These are phyloP conservation scores for Nematocida minor DNA, from an alignment of 371 early-diverging fungal species.

Conservation along the genomic window DNA sequence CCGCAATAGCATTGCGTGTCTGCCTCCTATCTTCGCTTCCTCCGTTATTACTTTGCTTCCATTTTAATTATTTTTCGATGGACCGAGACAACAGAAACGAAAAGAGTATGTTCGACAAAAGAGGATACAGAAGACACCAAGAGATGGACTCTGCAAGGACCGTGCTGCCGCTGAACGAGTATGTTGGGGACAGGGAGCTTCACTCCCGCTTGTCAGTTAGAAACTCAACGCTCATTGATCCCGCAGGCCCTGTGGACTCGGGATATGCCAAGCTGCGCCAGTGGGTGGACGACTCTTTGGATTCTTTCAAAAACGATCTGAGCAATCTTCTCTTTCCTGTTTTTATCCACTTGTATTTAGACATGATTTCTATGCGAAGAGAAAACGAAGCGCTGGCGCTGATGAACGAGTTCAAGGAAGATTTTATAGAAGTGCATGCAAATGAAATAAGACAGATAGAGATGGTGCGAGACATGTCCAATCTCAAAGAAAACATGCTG, in stretches of 20 bases:
- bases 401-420: constrained; percentile 72
- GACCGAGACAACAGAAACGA: constrained; percentile 11
- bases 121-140: constrained; percentile 23
- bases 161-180: constrained; percentile 26
- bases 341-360: constrained; percentile 84
- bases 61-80: constrained; percentile 12
- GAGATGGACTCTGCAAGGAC: constrained; percentile 7
- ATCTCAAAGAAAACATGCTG: constrained; percentile 73
- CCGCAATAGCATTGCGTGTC: constrained; percentile 2
- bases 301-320: constrained; percentile 71
- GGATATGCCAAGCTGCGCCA: constrained; percentile 72
- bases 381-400: constrained; percentile 69
- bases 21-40: background rate
- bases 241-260: constrained; percentile 27
- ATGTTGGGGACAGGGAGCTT: constrained; percentile 26
- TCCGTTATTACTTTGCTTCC: background rate
- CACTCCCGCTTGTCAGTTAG: constrained; percentile 33
- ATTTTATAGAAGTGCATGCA: constrained; percentile 69
- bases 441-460: constrained; percentile 66
- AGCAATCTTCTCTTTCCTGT: constrained; percentile 78
- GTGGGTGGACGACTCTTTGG: constrained; percentile 88
- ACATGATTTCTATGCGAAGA: constrained; percentile 68
- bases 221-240: constrained; percentile 3
- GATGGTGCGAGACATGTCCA: constrained; percentile 69
- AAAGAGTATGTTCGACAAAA: constrained; percentile 22